Base-by-base conservation (phyloP, 2,329 filamentous ascomycete species). In the Fusarium verrucosum region DNA sequence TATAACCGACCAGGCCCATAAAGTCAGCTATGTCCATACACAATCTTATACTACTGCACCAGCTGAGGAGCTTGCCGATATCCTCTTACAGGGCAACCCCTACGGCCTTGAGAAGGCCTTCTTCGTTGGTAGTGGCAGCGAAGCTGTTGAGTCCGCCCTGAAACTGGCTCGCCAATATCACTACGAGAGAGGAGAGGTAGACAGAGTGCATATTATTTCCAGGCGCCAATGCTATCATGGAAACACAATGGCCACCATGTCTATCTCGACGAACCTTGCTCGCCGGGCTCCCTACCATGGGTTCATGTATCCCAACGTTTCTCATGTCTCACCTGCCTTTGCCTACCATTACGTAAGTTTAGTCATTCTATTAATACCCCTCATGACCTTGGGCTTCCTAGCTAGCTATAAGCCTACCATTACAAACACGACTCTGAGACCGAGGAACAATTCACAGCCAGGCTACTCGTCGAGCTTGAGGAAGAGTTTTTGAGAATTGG, bases 101-200 rank as follows among this genome's bases (percentile, higher is more conserved):
- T 30, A 63, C 10, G 64, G 55, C 2, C 50, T 73, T 20, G 58
- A 64, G 1, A 73, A 72, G 19, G 71, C 69, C 1, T 69, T 71
- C 19, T 70, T 73, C 17, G 58, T 72, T 16, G 59, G 67, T 0
- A 66, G 69, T 22, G 68, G 72, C 4, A 72, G 72, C 26, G 75
- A 76, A 44, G 82, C 82, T 0, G 76, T 78, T 11, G 82, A 85
- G 59, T 77, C 81, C 0, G 78, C 79, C 0, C 53, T 84, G 37
- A 85, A 85, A 58, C 70, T 82, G 5, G 80, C 81, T 0, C 68
- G 79, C 3, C 82, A 85, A 58, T 84, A 82, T 49, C 80, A 75
- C 30, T 60, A 53, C 16, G 57, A 60, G 4, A 53, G 36, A 10
- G 57, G 55, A 1, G 40, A 53, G 6, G 10, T 40, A 0, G 55